Evolutionary conservation across 2,329 filamentous ascomycete species (phyloP).

Genomic region (Diaporthe sp.): DNA sequence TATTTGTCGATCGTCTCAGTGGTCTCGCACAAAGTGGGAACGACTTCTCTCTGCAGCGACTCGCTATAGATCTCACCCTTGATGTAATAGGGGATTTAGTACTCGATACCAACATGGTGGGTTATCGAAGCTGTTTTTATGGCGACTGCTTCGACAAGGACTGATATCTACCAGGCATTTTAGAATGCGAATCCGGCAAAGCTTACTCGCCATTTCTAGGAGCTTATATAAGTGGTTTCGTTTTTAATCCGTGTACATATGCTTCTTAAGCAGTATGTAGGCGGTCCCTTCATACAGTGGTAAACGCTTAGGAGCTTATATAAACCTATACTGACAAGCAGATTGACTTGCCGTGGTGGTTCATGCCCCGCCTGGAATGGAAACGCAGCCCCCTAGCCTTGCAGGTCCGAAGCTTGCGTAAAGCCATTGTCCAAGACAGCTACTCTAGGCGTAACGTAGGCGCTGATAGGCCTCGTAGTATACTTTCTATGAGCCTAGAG

Average conservation of each 20-base stretch:
- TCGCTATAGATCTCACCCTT: constrained; percentile 47
- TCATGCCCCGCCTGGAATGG: constrained; percentile 16
- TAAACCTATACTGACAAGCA: not conserved
- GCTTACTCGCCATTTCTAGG: not conserved
- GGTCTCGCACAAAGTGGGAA: constrained; percentile 40
- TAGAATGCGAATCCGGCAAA: not conserved
- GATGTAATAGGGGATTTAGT: constrained; percentile 45
- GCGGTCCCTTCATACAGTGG: no score
- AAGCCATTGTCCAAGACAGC: not conserved
- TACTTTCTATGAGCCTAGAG: constrained; percentile 42
- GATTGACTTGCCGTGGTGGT: constrained; percentile 12
- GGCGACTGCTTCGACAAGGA: not conserved
- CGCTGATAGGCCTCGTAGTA: constrained; percentile 31
- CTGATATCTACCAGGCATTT: not conserved
- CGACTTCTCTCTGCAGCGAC: constrained; percentile 41
- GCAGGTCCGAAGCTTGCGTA: not conserved
- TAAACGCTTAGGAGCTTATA: no score
- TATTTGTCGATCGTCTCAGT: constrained; percentile 46
- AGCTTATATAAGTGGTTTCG: no score
- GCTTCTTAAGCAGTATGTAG: no score
- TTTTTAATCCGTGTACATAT: no score
- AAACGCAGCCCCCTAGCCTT: not conserved
- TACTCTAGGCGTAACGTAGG: not conserved
- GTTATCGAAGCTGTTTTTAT: not conserved
- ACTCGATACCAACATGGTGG: constrained; percentile 13